Conservation (phyloP, 768 basidiomycete species). For the Chalciporus sphaerocephalus region DNA sequence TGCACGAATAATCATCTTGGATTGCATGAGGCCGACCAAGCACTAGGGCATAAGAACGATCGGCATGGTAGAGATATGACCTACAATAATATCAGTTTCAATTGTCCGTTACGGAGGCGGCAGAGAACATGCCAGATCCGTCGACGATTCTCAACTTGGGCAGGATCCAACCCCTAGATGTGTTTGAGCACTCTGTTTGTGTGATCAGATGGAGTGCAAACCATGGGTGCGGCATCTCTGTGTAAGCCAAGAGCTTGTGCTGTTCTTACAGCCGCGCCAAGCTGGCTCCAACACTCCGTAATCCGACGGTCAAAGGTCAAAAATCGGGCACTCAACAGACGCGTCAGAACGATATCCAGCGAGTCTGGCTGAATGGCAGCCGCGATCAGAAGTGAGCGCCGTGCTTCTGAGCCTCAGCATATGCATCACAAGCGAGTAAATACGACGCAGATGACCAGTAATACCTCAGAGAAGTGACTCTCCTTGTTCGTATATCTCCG, state of each 20-base stretch:
- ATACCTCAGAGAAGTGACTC: constrained; percentile 81
- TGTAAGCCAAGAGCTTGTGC: constrained; percentile 92
- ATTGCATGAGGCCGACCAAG: constrained; percentile 87
- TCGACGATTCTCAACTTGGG: constrained; percentile 81
- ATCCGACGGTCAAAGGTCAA: constrained; percentile 74
- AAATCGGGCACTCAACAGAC: constrained; percentile 76
- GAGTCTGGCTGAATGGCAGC: constrained; percentile 93
- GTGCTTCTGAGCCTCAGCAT: constrained; percentile 47
- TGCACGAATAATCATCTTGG: constrained; percentile 85
- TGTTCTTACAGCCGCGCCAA: constrained; percentile 88
- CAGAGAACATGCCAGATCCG: constrained; percentile 66
- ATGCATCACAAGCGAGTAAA: constrained; percentile 3
- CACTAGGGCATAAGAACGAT: constrained; percentile 88
- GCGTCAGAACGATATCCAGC: constrained; percentile 85
- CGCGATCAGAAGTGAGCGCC: constrained; percentile 82
- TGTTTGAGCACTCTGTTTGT: constrained; percentile 2
- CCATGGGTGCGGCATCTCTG: constrained; percentile 80
- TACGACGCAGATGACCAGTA: constrained; percentile 87
- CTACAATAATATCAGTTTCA: constrained; percentile 33
- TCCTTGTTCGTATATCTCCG: constrained; percentile 70
- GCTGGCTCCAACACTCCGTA: constrained; percentile 94
- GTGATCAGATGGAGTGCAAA: constrained; percentile 34
- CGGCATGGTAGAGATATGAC: constrained; percentile 91
- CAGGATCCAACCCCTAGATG: constrained; percentile 62
- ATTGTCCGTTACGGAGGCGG: neutral